Percentiles rank a stretch among this genome's conserved stretches.
Evolutionary conservation across 805 yeast genomes (phyloP).

Genomic region (Candida oleophila): DNA sequence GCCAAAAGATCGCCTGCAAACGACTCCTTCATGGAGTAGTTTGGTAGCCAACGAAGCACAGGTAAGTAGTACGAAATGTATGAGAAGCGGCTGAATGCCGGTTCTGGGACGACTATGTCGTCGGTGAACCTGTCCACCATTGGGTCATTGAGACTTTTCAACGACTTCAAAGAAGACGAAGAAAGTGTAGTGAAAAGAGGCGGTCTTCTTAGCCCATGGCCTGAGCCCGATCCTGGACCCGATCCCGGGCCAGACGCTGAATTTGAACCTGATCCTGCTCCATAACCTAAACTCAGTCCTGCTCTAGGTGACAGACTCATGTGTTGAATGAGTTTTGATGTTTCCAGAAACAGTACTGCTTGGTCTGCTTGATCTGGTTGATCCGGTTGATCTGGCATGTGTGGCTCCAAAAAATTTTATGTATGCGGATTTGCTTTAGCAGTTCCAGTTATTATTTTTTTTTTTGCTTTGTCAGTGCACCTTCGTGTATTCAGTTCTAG

Average conservation of each 20-base stretch:
- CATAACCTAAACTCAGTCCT: not conserved
- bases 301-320: not conserved
- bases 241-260: no score
- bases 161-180: constrained; percentile 20
- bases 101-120: constrained; percentile 8
- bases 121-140: constrained; percentile 11
- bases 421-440: no score
- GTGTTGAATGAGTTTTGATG: not conserved
- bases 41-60: constrained; percentile 30
- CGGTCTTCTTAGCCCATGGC: constrained; percentile 14
- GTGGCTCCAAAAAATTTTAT: no score
- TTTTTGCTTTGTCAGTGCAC: not conserved
- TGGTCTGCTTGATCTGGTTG: not conserved
- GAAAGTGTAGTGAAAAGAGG: constrained; percentile 28
- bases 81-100: constrained; percentile 20
- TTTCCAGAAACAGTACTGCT: not conserved
- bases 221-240: not conserved
- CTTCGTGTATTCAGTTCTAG: no score
- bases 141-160: constrained; percentile 17
- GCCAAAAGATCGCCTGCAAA: constrained; percentile 31
- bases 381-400: not conserved
- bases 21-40: constrained; percentile 13
- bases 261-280: not conserved
- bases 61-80: constrained; percentile 33
- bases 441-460: no score